These are phyloP conservation scores for Malus hybrid DNA, from an alignment of 331 rosid genomes.

Conservation along the genomic window DNA sequence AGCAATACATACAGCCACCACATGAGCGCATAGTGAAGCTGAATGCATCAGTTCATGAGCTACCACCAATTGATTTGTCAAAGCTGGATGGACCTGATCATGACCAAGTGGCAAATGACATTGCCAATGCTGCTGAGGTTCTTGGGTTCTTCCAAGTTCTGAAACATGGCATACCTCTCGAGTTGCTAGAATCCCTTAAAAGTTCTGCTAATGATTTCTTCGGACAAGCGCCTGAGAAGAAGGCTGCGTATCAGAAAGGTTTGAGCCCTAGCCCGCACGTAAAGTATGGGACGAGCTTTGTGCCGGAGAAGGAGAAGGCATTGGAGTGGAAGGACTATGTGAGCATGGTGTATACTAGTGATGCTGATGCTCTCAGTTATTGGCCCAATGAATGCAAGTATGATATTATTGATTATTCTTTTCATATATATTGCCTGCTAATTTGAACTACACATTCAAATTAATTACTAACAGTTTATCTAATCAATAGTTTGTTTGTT, in stretches of 20 bases:
- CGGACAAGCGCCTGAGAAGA: slow-evolving; percentile 28
- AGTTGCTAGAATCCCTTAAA: slow-evolving; percentile 38
- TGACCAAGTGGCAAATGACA: slow-evolving; percentile 32
- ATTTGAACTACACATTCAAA: no score
- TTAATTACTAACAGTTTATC: no score
- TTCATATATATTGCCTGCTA: neutral
- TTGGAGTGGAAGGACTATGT: slow-evolving; percentile 68
- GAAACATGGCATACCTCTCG: slow-evolving; percentile 48
- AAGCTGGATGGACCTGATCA: slow-evolving; percentile 40
- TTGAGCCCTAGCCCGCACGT: slow-evolving; percentile 32
- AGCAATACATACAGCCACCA: slow-evolving; percentile 46
- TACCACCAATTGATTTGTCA: slow-evolving; percentile 41
- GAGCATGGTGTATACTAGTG: slow-evolving; percentile 42
- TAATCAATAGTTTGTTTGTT: neutral
- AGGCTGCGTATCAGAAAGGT: slow-evolving; percentile 27
- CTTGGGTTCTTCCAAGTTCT: slow-evolving; percentile 58
- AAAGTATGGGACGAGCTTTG: slow-evolving; percentile 65
- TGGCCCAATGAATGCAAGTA: slow-evolving; percentile 66
- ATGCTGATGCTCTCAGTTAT: slow-evolving; percentile 43
- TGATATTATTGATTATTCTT: neutral
- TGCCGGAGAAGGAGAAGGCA: slow-evolving; percentile 57
- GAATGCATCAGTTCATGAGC: neutral
- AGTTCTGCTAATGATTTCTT: slow-evolving; percentile 43
- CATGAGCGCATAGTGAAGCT: slow-evolving; percentile 36
- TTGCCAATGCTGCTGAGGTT: slow-evolving; percentile 40